Evolutionary conservation across 225 moss, liverwort and hornwort genomes (phyloP), one percentile per base, ranked within the genome.

Genomic region (Bryum argenteum): DNA sequence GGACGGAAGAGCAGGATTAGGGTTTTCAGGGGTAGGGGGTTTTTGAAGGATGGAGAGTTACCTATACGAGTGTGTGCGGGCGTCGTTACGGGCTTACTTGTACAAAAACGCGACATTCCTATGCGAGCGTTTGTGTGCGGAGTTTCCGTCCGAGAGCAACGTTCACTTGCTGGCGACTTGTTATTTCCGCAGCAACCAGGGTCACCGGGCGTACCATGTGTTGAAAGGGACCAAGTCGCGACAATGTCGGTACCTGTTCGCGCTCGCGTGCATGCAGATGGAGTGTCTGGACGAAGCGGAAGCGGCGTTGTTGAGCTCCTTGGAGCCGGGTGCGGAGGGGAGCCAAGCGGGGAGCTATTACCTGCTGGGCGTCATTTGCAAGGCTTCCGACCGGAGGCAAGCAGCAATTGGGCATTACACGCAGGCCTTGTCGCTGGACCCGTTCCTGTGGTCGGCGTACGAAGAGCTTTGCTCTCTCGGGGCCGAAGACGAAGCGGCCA

Each of bases 261-360:
- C 98, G 6, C 62, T 94, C 63, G 94, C 94, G 58, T 98, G 98
- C 81, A 89, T 94, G 74, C 88, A 98, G 80, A 94, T 98, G 94
- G 91, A 94, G 72, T 83, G 79, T 54, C 59, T 92, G 80, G 81
- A 78, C 16, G 98, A 98, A 67, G 94, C 98, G 1, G 98, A 98
- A 76, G 84, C 94, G 57, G 91, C 98, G 5, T 75, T 98, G 71
- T 66, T 89, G 45, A 78, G 73, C 60, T 84, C 86, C 0, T 75
- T 91, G 47, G 92, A 89, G 48, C 63, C 83, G 42, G 85, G 91
- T 5, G 78, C 63, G 61, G 92, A 92, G 63, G 84, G 82, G 6
- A 78, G 73, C 55, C 83, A 38, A 89, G 98, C 92, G 28, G 85
- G 84, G 52, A 91, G 94, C 65, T 89, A 92, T 65, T 98, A 94